Evolutionary conservation across 352 stramenopile species (phyloP), one percentile per base, ranked within the genome.

Genomic region (Phytophthora citricola): DNA sequence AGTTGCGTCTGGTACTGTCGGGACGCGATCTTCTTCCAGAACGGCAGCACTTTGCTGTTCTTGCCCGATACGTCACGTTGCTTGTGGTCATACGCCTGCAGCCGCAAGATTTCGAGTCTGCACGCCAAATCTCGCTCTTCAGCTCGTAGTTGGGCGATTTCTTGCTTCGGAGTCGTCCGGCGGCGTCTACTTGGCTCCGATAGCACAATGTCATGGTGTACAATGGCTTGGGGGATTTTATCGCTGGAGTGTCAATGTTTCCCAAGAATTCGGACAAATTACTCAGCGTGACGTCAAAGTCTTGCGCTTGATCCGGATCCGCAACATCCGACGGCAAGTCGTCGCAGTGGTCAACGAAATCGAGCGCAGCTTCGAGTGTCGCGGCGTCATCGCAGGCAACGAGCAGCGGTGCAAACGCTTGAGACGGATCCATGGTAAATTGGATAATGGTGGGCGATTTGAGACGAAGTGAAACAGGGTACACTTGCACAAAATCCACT

Each of bases 11-110:
- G 64, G 11, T 60, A 43, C 26, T 73, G 64, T 14, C 64, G 50
- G 0, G 58, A 68, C 9, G 64, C 57, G 10, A 67, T 68, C 27
- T 55, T 63, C 51, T 64, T 68, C 64, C 64, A 73, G 34, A 73
- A 73, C 4, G 58, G 58, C 51, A 73, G 26, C 38, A 65, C 49
- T 22, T 47, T 63, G 3, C 17, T 22, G 24, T 58, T 49, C 22
- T 52, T 62, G 5, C 27, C 14, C 20, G 20, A 22, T 11, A 22
- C 27, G 5, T 7, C 24, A 14, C n/a, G 39, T 36, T 47, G 49
- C 20, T 46, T 62, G 11, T 49, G 57, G 17, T 44, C 29, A 29
- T 60, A 63, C 20, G 58, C 45, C 8, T 72, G 22, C 1, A 68
- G 64, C 8, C 57, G 47, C 17, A 68, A 45, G 1, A 32, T 10